Evolutionary conservation across 2,329 filamentous ascomycete genomes (phyloP).

Genomic region (Colletotrichum sp.): DNA sequence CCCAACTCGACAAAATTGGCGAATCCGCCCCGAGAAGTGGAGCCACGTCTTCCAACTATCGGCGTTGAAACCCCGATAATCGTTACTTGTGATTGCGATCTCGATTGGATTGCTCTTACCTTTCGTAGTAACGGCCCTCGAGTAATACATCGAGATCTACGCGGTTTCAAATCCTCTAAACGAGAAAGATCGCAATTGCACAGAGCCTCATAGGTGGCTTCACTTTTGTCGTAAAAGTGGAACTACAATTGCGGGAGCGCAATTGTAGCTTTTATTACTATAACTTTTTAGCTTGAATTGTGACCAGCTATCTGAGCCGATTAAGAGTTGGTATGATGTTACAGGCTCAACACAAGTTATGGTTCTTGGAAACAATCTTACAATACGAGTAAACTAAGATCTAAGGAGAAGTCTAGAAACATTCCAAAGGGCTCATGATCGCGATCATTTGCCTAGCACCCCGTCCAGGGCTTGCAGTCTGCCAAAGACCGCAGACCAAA

Average conservation of each 20-base stretch:
- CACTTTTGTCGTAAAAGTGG: too few species aligned
- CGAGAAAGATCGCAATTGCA: neutral
- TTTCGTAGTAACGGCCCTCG: neutral
- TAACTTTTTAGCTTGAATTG: too few species aligned
- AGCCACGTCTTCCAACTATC: neutral
- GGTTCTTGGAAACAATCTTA: neutral
- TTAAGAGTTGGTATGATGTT: accelerated
- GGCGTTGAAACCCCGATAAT: neutral
- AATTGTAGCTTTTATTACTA: too few species aligned
- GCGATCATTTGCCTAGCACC: neutral
- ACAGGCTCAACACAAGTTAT: neutral
- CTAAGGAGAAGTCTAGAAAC: neutral
- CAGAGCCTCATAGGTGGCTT: neutral
- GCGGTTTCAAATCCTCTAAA: neutral
- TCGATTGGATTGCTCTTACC: neutral
- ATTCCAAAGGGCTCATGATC: neutral
- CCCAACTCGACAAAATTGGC: neutral
- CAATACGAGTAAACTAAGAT: neutral
- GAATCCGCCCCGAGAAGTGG: neutral
- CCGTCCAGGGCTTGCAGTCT: neutral
- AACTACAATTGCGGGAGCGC: too few species aligned
- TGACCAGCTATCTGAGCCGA: neutral
- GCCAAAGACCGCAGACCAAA: neutral
- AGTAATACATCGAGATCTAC: neutral
- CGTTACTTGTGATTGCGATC: neutral